Conservation (phyloP, 2,329 filamentous ascomycete genomes). For the Penicillium janthinellum region DNA sequence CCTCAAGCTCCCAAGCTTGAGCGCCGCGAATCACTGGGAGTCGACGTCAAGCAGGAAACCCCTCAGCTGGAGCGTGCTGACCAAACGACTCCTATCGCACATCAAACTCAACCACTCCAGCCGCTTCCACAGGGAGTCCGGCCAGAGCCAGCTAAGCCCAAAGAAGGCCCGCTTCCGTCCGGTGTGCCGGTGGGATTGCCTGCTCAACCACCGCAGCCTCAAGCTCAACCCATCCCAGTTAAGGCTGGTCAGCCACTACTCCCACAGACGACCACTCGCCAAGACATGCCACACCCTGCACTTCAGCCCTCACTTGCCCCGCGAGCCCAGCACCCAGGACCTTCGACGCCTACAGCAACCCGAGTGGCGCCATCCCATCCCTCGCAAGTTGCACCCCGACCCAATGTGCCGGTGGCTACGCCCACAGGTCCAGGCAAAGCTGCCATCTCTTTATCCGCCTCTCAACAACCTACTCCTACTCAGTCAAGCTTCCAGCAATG, state of each 20-base stretch:
- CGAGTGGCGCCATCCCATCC: constrained; percentile 26
- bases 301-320: constrained; percentile 24
- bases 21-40: constrained; percentile 30
- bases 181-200: not conserved
- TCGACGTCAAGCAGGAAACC: constrained; percentile 31
- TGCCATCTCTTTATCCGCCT: constrained; percentile 17
- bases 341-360: constrained; percentile 22
- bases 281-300: constrained; percentile 21
- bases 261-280: constrained; percentile 24
- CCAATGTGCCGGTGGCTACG: constrained; percentile 18
- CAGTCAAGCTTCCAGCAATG: constrained; percentile 43
- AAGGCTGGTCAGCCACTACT: constrained; percentile 18
- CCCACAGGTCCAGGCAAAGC: constrained; percentile 21
- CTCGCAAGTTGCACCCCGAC: constrained; percentile 29
- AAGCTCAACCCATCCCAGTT: constrained; percentile 14
- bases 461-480: constrained; percentile 24
- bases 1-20: constrained; percentile 15
- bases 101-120: constrained; percentile 8
- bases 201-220: constrained; percentile 11
- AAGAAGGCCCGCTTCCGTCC: constrained; percentile 8
- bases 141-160: constrained; percentile 4
- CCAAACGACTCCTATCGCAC: constrained; percentile 4
- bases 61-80: constrained; percentile 12
- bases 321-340: constrained; percentile 20
- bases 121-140: constrained; percentile 8